Conservation (phyloP, 306 rosid genomes). For the Adenanthera pavonina region DNA sequence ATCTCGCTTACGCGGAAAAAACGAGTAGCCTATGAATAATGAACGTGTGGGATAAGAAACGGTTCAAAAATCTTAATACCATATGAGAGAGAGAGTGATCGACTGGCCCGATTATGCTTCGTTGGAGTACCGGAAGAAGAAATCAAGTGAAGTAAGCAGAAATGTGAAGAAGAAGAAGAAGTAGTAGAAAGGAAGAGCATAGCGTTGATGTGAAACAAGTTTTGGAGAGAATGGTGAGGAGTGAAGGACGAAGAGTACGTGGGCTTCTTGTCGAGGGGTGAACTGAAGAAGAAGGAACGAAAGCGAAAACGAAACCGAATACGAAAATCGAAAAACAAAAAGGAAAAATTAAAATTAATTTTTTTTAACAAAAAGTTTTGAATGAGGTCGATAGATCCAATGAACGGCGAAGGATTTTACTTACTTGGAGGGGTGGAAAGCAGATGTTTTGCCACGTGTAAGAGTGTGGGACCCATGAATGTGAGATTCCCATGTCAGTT, state of each 20-base stretch:
- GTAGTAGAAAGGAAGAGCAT: background rate
- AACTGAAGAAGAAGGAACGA: background rate
- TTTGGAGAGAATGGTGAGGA: background rate
- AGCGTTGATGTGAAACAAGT: background rate
- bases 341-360: too few relatives aligned
- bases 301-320: slow-evolving; percentile 1
- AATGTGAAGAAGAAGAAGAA: background rate
- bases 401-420: background rate
- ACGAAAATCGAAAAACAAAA: background rate
- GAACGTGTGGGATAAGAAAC: background rate
- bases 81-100: background rate
- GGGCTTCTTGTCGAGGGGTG: background rate
- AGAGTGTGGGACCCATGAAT: background rate
- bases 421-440: too few relatives aligned
- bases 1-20: slow-evolving; percentile 47
- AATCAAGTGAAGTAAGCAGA: background rate
- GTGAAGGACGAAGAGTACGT: background rate
- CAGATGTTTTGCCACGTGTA: background rate
- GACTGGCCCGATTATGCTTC: background rate
- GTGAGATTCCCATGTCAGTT: background rate
- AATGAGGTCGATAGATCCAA: background rate
- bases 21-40: slow-evolving; percentile 35
- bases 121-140: background rate
- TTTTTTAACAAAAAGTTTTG: background rate
- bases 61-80: background rate